These are phyloP conservation scores for Leishmania major DNA, from an alignment of 208 protist species.

Conservation along the genomic window DNA sequence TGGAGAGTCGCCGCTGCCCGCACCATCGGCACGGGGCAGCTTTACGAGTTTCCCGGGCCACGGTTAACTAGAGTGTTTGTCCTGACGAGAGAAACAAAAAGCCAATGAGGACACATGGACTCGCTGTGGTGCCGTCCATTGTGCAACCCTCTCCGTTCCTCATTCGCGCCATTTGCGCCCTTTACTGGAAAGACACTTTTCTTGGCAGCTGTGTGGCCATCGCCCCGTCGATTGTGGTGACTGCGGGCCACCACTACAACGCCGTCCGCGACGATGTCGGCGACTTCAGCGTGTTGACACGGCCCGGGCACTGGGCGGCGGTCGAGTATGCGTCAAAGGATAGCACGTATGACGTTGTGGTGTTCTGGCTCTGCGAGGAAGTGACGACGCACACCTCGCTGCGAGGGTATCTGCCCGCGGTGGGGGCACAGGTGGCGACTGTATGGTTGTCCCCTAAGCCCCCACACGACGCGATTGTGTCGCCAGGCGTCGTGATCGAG, in stretches of 20 bases:
- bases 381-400: slow-evolving; percentile 42
- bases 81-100: too few relatives aligned
- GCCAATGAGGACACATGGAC: slow-evolving; percentile 56
- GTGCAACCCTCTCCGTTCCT: slow-evolving; percentile 39
- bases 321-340: slow-evolving; percentile 75
- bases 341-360: slow-evolving; percentile 56
- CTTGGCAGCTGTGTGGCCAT: slow-evolving; percentile 84
- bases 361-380: slow-evolving; percentile 61
- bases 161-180: slow-evolving; percentile 53
- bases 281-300: slow-evolving; percentile 69
- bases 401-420: slow-evolving; percentile 67
- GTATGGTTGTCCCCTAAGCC: slow-evolving; percentile 80
- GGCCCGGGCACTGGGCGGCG: slow-evolving; percentile 33
- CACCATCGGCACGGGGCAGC: neutral
- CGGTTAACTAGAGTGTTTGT: neutral
- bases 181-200: slow-evolving; percentile 78
- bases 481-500: slow-evolving; percentile 80
- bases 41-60: neutral
- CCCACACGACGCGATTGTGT: slow-evolving; percentile 77
- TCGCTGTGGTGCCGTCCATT: slow-evolving; percentile 38
- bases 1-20: neutral
- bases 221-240: slow-evolving; percentile 52
- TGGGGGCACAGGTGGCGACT: slow-evolving; percentile 61
- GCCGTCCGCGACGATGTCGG: slow-evolving; percentile 74
- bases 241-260: slow-evolving; percentile 86